Base-by-base conservation (phyloP, 1,284 basidiomycete genomes). In the Cutaneotrichosporon sp. region DNA sequence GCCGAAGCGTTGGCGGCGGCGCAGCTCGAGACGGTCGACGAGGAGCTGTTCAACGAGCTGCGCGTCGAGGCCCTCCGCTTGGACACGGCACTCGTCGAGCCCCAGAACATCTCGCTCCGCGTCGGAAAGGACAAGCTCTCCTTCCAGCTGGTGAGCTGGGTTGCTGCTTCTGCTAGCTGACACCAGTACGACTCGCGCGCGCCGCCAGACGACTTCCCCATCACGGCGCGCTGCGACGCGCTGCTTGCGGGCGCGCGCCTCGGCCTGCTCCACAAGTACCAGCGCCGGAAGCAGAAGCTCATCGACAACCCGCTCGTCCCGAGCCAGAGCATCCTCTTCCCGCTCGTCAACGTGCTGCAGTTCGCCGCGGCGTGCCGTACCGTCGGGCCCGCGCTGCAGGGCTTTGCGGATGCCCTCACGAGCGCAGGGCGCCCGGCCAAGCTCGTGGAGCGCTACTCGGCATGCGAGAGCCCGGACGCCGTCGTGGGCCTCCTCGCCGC, bases 21-120 rank as follows among this genome's bases (percentile, higher is more conserved):
- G 9, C 73, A 77, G 65, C 62, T 71, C 38, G 79, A 80, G 58
- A 72, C 74, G 8, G 71, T 80, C 34, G 79, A 80, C 52, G 75
- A 77, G 58, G 79, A 80, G 50, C 63, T 80, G 6, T 79, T 75
- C 58, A 62, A 63, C 46, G 72, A 75, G 65, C 62, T 75, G 4
- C 68, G 71, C 4, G 49, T 45, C 18, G 75, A 75, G 56, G 68
- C 68, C 1, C 20, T 54, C 4, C 60, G 64, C 14, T 22, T 68
- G 20, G 67, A 65, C 34, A 63, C 55, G 13, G 63, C 64, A 4
- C 62, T 64, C 9, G 59, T 72, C 14, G 70, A 72, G 27, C 53
- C 63, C 2, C 52, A 60, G 24, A 60, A 61, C 2, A 60, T 74
- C 14, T 50, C 59, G 0, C 47, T 74, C 1, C 53, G 62, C 9